Base-by-base conservation (phyloP, 2,329 filamentous ascomycete species). In the Leptographium flavum region DNA sequence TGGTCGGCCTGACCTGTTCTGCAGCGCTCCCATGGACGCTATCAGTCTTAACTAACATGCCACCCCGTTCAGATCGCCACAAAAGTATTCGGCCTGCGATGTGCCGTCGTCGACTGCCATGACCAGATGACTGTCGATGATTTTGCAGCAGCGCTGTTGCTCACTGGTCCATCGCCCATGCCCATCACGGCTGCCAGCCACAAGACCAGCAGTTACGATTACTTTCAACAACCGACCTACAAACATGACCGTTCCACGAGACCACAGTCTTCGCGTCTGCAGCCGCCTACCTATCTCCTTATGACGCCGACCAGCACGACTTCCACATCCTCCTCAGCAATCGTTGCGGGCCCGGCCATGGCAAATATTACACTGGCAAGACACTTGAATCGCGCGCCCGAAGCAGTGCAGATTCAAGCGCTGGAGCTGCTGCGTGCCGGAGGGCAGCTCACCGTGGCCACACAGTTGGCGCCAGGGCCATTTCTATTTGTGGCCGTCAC, bases 401-500 rank as follows among this genome's bases (percentile, higher is more conserved):
- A 76, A 31, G 73, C 76, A 45, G 79, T 96, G 11, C 92, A 98
- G 63, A 80, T 92, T 38, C 87, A 95, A 60, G 82, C 66, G 3
- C 63, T 78, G 23, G 68, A 94, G 72, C 75, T 96, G 10, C 76
- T 96, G 46, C 81, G 85, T 44, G 84, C 81, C 0, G 80, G 77
- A 48, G 79, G 85, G 49, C 79, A 94, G 56, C 83, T 83, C 56
- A 87, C 83, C 3, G 84, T 78, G 2, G 77, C 79, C 19, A 76
- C 87, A 38, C 79, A 93, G 54, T 68, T 73, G 32, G 81, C 83
- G 0, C 87, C 87, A 0, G 81, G 79, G 56, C 73, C 77, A 25
- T 94, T 95, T 57, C 66, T 95, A 23, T 79, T 95, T 51, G 66
- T 94, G 27, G 81, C 85, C 1, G 65, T 94, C n/a, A 65, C 87